Base-by-base conservation (phyloP, 164 flowering plant species). In the Paratinospora sagittata region DNA sequence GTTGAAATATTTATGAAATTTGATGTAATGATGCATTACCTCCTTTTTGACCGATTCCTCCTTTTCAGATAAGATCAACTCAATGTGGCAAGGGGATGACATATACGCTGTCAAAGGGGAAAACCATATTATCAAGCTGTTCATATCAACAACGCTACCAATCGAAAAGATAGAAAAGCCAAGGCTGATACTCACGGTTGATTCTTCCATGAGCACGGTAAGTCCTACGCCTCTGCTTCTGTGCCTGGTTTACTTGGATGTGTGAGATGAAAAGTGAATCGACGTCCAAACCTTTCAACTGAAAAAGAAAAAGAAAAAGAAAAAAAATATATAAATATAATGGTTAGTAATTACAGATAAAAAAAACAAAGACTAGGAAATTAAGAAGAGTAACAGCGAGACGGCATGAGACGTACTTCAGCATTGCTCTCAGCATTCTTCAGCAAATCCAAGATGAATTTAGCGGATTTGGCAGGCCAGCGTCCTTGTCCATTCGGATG, bases 351-450 rank as follows among this genome's bases (percentile, higher is more conserved):
- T 26, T 27, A 6, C 10, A 30, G 0, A 13, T 6, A 6, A 45
- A 12, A 11, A 26, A 19, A 1, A 47, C 1, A 30, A 3, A 52
- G n/a, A n/a, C n/a, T n/a, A n/a, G n/a, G n/a, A 16, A 27, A 49
- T 1, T 30, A 19, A 68, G 9, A 27, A 0, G 24, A 6, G 27
- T 27, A 49, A 52, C 41, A 27, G 4, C 10, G 3, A 55, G 24
- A 3, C 6, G 14, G 60, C 21, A 27, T 27, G 21, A 13, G 19
- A 7, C 72, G 68, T 85, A 90, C 96, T 67, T 93, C 98, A 26
- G 97, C 96, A 83, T 92, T 94, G 77, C 97, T 94, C 80, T 94
- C 98, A 16, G 98, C 97, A 83, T 90, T 94, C 85, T 92, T 94
- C 0, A 94, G 89, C 82, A 92, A 80, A 76, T 94, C 97, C 12